Evolutionary conservation across 2,329 filamentous ascomycete genomes (phyloP), one percentile per base, ranked within the genome.

Genomic region (Paraconiothyrium sp.): DNA sequence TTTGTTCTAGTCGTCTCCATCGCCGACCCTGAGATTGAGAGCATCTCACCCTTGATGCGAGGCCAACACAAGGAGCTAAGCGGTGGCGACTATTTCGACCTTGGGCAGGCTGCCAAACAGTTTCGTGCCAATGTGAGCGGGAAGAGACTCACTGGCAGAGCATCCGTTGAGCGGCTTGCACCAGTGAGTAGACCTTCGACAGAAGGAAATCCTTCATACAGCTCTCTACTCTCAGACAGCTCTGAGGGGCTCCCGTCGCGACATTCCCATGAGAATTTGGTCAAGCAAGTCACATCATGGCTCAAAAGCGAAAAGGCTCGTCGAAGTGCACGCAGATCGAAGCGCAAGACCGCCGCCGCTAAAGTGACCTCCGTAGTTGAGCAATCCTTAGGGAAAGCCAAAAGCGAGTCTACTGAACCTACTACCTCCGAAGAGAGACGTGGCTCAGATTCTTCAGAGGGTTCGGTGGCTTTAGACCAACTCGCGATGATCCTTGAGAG

Each of bases 241-340:
- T 73, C 75, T 5, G 65, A 72, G 30, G 51, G 59, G 4, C 62
- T 69, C 46, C 67, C 64, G 7, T 56, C 69, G 10, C 68, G 74
- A 41, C 76, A 76, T 67, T 50, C 65, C 35, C 75, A 78, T 35
- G 75, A 79, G 22, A 72, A 72, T 48, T 73, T 96, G 8, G 80
- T 95, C 32, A 84, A 89, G 22, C 92, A 96, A 73, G 89, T 97
- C 14, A 85, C 87, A 30, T 88, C 92, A 67, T 98, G 94, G 94
- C 81, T 97, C 43, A 88, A 94, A 69, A 87, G 90, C 54, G 93
- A 97, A 79, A 91, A 90, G 73, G 80, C 84, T 35, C 92, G 90
- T 76, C 88, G 88, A 69, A 84, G 85, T 43, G 79, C 83, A 10
- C 84, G 84, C 54, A 88, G 84, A 72, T 78, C 82, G 24, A 72